Evolutionary conservation across 2,329 filamentous ascomycete genomes (phyloP).

Genomic region (Colletotrichum tamarilloi): DNA sequence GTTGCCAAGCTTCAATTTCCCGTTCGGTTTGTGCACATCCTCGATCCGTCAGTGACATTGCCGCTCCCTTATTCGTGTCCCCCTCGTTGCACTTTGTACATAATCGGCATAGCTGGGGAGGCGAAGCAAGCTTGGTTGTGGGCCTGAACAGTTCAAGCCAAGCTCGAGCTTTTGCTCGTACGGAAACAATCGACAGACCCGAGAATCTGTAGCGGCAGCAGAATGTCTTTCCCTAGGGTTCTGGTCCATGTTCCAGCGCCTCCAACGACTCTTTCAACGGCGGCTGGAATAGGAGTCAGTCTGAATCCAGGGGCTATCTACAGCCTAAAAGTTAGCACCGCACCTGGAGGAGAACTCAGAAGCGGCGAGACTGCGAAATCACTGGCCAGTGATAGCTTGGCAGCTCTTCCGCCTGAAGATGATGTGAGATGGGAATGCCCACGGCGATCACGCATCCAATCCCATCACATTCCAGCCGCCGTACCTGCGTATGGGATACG

Average conservation of each 20-base stretch:
- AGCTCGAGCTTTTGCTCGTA: background rate
- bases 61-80: constrained; percentile 13
- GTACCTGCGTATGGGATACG: background rate
- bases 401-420: background rate
- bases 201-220: background rate
- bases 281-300: background rate
- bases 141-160: constrained; percentile 10
- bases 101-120: constrained; percentile 10
- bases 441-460: background rate
- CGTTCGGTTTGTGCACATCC: background rate
- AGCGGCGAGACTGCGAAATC: background rate
- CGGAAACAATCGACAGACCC: background rate
- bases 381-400: background rate
- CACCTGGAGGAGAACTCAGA: background rate
- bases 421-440: background rate
- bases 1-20: background rate
- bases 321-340: too few relatives aligned
- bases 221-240: background rate
- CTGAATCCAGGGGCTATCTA: background rate
- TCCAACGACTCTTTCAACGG: background rate
- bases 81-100: constrained; percentile 10
- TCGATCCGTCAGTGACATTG: background rate
- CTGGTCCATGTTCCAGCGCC: background rate
- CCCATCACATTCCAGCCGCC: background rate
- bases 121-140: constrained; percentile 22